Evolutionary conservation across 148 eudicot species (phyloP), one percentile per base, ranked within the genome.

Genomic region (Vaccinium vitisidaea): DNA sequence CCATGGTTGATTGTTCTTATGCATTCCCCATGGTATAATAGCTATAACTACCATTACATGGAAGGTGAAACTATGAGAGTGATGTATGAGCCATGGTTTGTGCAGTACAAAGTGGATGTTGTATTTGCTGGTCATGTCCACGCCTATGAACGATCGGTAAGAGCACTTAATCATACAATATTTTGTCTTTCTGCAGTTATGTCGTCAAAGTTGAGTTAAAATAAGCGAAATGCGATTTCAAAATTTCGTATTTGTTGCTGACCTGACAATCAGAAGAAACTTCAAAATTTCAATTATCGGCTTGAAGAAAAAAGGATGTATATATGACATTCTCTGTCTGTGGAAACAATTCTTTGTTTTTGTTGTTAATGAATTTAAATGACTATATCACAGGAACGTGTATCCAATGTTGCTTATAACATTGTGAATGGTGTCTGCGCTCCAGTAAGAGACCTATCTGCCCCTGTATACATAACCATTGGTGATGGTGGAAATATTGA

Each of bases 401-500:
- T 89, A 36, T 91, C 93, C 1, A 91, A 89, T 76, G 46, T 89
- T 25, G 85, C 79, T 8, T 91, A 88, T 77, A 88, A 88, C 84
- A 86, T 89, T 52, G 71, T 88, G n/a, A 86, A 91, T 58, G 88
- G 87, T 18, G 30, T 67, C 6, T 83, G 89, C 84, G 48, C 1
- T 53, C 91, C 91, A 15, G 84, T 85, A 19, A 83, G 58, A 36
- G 88, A 91, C 32, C 83, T 13, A 11, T 89, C 91, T 25, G 93
- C 93, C 4, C 91, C 93, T 8, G 86, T 85, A 11, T 88, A 89
- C 85, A 81, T 91, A 46, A 87, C 90, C 71, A 89, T 90, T 65
- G 92, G 91, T 1, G 91, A 89, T 65, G 91, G 91, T 50, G 92
- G 92, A 84, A 90, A 90, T 54, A 80, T 89, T 50, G 90, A 91